Evolutionary conservation across 768 basidiomycete genomes (phyloP).

Genomic region (Hygrophorus pudorinus): DNA sequence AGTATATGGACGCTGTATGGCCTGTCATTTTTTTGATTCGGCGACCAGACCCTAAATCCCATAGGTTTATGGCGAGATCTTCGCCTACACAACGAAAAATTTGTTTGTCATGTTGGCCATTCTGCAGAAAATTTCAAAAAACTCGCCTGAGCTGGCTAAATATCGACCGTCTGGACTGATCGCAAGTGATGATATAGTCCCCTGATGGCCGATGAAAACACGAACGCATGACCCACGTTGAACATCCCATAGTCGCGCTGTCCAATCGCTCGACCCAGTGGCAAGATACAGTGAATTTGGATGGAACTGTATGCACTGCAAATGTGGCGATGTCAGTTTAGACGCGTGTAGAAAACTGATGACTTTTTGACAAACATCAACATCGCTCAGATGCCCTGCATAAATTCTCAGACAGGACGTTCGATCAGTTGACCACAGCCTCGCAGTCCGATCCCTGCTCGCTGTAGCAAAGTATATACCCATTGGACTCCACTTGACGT

Average conservation of each 20-base stretch:
- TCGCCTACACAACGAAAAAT: constrained; percentile 40
- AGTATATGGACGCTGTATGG: constrained; percentile 82
- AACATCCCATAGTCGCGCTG: constrained; percentile 96
- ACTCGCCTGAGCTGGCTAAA: constrained; percentile 77
- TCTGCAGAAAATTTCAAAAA: neutral
- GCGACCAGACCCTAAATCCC: constrained; percentile 94
- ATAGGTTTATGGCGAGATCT: constrained; percentile 88
- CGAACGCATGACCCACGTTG: constrained; percentile 89
- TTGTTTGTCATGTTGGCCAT: neutral
- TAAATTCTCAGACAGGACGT: constrained; percentile 82
- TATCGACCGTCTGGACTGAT: constrained; percentile 92
- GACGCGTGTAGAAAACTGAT: constrained; percentile 2
- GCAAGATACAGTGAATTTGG: constrained; percentile 97
- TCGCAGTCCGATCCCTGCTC: constrained; percentile 87
- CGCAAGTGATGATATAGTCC: constrained; percentile 74
- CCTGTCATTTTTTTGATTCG: constrained; percentile 96
- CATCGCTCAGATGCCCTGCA: constrained; percentile 93
- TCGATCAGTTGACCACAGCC: constrained; percentile 94
- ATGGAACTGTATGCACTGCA: constrained; percentile 89
- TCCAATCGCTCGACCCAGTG: constrained; percentile 94
- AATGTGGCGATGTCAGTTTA: neutral
- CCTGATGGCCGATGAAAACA: constrained; percentile 94
- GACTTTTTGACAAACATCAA: constrained; percentile 61
- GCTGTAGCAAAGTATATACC: constrained; percentile 98
- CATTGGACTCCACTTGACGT: constrained; percentile 97